Evolutionary conservation across 1,284 basidiomycete species (phyloP).

Genomic region (Leccinum subrobustum): DNA sequence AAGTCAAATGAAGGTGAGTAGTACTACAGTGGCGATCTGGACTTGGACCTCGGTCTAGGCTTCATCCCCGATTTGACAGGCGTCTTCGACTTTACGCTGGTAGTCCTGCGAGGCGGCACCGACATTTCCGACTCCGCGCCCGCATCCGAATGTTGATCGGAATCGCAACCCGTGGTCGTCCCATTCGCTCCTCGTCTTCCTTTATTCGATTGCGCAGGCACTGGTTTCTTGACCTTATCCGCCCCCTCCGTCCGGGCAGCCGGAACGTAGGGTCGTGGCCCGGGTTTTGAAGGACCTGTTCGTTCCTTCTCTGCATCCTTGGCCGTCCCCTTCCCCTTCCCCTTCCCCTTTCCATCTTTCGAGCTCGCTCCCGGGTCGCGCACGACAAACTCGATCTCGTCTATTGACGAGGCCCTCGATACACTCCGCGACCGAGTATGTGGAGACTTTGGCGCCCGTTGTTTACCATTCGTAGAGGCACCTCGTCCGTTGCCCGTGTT

Average conservation of each 20-base stretch:
- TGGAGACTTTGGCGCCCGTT: not conserved
- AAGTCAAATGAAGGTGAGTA: no score
- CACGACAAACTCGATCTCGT: constrained; percentile 23
- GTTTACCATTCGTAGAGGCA: not conserved
- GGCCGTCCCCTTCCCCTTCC: not conserved
- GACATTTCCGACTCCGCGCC: constrained; percentile 7
- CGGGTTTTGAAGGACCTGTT: not conserved
- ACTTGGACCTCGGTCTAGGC: constrained; percentile 17
- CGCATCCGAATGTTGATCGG: not conserved
- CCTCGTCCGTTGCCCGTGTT: not conserved
- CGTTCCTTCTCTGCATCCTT: not conserved
- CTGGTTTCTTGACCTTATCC: not conserved
- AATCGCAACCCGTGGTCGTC: constrained; percentile 1
- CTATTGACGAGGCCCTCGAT: constrained; percentile 11
- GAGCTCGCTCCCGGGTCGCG: not conserved
- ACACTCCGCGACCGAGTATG: not conserved
- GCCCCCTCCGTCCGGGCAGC: not conserved
- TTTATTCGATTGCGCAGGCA: not conserved
- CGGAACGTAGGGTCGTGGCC: not conserved
- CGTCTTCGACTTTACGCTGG: constrained; percentile 10
- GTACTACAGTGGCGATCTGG: not conserved
- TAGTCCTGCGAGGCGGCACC: constrained; percentile 14
- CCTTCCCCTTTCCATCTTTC: not conserved
- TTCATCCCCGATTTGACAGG: constrained; percentile 34
- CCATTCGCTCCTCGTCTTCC: not conserved